Conservation (phyloP, 116 monocot species). For the Zostera marina region DNA sequence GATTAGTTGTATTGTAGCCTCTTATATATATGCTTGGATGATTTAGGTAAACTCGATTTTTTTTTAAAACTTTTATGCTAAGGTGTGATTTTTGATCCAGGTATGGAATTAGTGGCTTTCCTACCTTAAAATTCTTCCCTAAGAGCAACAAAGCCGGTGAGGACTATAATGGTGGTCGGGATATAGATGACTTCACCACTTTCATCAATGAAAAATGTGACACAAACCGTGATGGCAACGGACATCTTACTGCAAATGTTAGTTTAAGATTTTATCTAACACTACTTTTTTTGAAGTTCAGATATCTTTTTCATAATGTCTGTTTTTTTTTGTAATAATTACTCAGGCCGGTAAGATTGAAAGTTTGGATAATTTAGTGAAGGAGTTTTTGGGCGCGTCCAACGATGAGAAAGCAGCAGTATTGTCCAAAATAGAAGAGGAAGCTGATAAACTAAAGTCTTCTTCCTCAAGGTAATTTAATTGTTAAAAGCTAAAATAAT, state of each 20-base stretch:
- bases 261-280: conserved; percentile 4
- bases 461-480: conserved; percentile 49
- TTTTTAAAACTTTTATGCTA: neutral
- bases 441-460: conserved; percentile 49
- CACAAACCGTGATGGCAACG: conserved; percentile 65
- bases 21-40: neutral
- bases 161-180: conserved; percentile 74
- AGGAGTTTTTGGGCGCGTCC: conserved; percentile 54
- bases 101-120: conserved; percentile 87
- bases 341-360: conserved; percentile 63
- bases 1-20: too few species aligned
- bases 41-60: neutral
- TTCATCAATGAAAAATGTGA: conserved; percentile 87
- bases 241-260: conserved; percentile 72
- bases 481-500: too few species aligned
- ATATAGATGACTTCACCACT: conserved; percentile 61
- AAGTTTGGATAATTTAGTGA: conserved; percentile 50
- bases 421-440: conserved; percentile 61
- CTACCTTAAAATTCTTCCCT: conserved; percentile 89
- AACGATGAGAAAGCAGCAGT: conserved; percentile 39
- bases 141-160: conserved; percentile 88
- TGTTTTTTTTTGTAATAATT: conserved; percentile 1
- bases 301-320: neutral
- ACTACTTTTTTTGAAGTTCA: neutral
- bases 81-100: conserved; percentile 14